phyloP scores from a whole-genome alignment of 495 filamentous ascomycete species.

The Aspergillus sclerotioniger region DNA sequence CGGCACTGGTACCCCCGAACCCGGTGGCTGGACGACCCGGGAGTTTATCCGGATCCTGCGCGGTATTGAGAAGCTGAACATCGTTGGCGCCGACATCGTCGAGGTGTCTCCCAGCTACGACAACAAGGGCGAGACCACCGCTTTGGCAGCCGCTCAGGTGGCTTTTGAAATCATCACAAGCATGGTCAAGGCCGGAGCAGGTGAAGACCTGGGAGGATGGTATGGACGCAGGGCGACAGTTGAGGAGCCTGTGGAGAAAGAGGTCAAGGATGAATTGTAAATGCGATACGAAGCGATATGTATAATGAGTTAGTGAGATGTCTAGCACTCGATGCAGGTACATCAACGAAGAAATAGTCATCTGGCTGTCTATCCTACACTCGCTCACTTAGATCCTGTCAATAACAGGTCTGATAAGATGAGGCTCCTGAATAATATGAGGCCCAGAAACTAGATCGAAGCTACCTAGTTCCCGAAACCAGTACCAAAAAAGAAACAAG shows the following conservation, averaged over 20 bases:
- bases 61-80: constrained; percentile 66
- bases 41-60: constrained; percentile 70
- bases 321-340: constrained; percentile 21
- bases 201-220: constrained; percentile 46
- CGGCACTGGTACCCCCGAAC: constrained; percentile 71
- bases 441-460: too few relatives aligned
- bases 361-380: background rate
- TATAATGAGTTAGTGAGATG: constrained; percentile 14
- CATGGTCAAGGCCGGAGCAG: constrained; percentile 68
- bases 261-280: constrained; percentile 46
- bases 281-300: constrained; percentile 16
- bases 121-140: constrained; percentile 78
- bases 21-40: constrained; percentile 71
- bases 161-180: constrained; percentile 80
- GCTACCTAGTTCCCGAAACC: background rate
- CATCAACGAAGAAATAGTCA: background rate
- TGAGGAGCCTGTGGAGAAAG: constrained; percentile 19
- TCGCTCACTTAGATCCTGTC: too few relatives aligned
- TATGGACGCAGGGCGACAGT: constrained; percentile 36
- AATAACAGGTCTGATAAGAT: too few relatives aligned
- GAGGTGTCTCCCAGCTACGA: constrained; percentile 88
- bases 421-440: too few relatives aligned
- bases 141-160: constrained; percentile 77
- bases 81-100: constrained; percentile 76
- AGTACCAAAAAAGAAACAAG: background rate